Evolutionary conservation across 805 yeast genomes (phyloP).

Genomic region (Cyberlindnera mississippiensis): DNA sequence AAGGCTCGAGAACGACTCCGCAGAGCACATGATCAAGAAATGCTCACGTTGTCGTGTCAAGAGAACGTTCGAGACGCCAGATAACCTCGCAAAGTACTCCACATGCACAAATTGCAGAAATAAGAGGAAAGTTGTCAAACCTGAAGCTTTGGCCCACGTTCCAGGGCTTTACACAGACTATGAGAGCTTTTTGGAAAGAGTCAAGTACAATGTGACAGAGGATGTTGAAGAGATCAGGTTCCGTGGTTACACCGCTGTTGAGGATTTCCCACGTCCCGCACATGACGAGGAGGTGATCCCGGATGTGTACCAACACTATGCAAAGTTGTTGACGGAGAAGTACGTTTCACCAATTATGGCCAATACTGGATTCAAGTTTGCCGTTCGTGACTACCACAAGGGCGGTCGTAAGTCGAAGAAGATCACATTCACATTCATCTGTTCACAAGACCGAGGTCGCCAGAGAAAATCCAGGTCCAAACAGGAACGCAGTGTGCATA

Average conservation of each 20-base stretch:
- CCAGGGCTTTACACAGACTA: conserved; percentile 33
- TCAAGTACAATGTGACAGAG: conserved; percentile 31
- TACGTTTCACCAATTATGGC: conserved; percentile 39
- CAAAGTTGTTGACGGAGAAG: conserved; percentile 32
- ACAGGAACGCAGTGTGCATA: conserved; percentile 34
- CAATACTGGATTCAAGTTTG: conserved; percentile 39
- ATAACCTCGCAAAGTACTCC: conserved; percentile 35
- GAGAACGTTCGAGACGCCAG: conserved; percentile 31
- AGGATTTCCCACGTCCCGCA: conserved; percentile 33
- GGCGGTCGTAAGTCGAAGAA: conserved; percentile 39
- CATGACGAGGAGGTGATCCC: conserved; percentile 28
- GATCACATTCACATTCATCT: conserved; percentile 41
- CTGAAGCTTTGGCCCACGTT: conserved; percentile 2
- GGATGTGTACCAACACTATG: conserved; percentile 32
- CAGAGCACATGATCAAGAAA: conserved; percentile 27
- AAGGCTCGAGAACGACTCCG: too few species aligned
- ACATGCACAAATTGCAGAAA: conserved; percentile 39
- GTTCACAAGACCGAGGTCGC: conserved; percentile 41
- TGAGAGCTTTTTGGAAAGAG: conserved; percentile 30
- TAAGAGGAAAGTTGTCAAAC: conserved; percentile 34
- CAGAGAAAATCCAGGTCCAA: conserved; percentile 41
- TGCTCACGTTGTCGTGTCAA: conserved; percentile 43
- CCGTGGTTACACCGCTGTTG: conserved; percentile 30
- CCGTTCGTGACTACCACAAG: conserved; percentile 43
- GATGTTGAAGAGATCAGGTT: conserved; percentile 37